These are phyloP conservation scores for Taiozyma sp. DNA, from an alignment of 1,139 yeast species.

Conservation along the genomic window DNA sequence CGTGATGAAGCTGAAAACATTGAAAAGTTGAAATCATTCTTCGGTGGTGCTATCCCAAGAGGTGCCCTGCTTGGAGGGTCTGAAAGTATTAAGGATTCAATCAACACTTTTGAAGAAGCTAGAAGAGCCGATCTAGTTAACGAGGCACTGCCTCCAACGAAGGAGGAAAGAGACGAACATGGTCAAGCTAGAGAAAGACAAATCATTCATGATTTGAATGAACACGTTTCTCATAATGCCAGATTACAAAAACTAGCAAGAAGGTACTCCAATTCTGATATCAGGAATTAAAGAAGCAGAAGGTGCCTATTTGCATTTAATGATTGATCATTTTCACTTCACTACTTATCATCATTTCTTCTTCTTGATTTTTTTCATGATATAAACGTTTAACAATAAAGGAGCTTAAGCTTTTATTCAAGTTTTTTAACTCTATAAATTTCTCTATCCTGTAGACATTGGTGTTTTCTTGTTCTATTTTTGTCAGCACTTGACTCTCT, in stretches of 20 bases:
- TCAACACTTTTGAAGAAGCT: slow-evolving; percentile 81
- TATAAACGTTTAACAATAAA: background rate
- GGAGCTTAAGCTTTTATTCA: background rate
- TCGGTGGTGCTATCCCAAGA: slow-evolving; percentile 74
- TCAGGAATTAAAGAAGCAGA: background rate
- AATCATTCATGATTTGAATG: slow-evolving; percentile 18
- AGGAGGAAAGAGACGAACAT: slow-evolving; percentile 46
- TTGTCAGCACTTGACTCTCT: slow-evolving; percentile 3
- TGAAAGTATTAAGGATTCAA: slow-evolving; percentile 70
- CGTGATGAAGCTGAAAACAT: slow-evolving; percentile 90
- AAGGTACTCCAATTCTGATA: slow-evolving; percentile 15
- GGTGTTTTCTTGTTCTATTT: too few species aligned
- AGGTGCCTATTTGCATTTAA: background rate
- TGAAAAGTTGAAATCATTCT: slow-evolving; percentile 66
- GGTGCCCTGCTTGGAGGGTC: slow-evolving; percentile 84
- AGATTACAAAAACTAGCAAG: slow-evolving; percentile 19
- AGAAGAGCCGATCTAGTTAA: slow-evolving; percentile 74
- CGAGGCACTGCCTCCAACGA: slow-evolving; percentile 87
- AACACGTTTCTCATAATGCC: slow-evolving; percentile 17
- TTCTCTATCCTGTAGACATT: background rate
- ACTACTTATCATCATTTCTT: background rate
- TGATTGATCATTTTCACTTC: background rate
- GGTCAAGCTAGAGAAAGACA: slow-evolving; percentile 39
- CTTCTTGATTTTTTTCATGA: background rate
- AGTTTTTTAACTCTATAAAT: background rate